Evolutionary conservation across 1,284 basidiomycete genomes (phyloP).

Genomic region (Trichosporon sp.): DNA sequence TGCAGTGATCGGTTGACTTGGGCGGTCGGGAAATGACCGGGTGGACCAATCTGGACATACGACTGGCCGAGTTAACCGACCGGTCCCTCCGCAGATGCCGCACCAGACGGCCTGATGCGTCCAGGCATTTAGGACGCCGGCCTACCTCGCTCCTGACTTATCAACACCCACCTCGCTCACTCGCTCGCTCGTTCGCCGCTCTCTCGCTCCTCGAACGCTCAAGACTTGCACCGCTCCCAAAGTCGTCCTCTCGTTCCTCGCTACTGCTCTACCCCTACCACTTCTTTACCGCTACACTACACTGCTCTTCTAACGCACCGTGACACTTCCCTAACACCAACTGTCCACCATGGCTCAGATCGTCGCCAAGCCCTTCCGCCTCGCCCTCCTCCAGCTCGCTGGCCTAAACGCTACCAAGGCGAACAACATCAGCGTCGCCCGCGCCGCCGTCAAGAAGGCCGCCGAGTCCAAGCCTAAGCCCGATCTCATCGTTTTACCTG

Average conservation of each 20-base stretch:
- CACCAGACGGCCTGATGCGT: not conserved
- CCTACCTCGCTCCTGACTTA: not conserved
- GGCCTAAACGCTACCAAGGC: conserved; percentile 64
- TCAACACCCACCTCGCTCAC: not conserved
- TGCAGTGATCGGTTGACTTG: not conserved
- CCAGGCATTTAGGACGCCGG: not conserved
- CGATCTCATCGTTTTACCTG: conserved; percentile 82
- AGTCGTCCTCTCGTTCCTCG: not conserved
- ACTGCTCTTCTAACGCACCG: not conserved
- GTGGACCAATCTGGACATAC: not conserved
- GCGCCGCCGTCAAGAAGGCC: conserved; percentile 70
- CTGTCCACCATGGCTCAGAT: conserved; percentile 38
- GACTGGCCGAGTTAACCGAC: not conserved
- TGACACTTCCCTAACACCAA: not conserved
- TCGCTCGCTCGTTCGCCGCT: not conserved
- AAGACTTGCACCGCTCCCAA: not conserved
- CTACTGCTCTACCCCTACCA: not conserved
- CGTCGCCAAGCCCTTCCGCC: conserved; percentile 62
- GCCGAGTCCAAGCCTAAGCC: conserved; percentile 56
- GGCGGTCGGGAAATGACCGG: not conserved
- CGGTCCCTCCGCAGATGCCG: not conserved
- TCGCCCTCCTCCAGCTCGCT: conserved; percentile 83
- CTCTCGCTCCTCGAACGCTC: not conserved
- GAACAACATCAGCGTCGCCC: conserved; percentile 71
- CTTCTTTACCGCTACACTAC: not conserved